Conservation (phyloP, 23 red algal genomes). For the Cyanidioschyzon merolae region DNA sequence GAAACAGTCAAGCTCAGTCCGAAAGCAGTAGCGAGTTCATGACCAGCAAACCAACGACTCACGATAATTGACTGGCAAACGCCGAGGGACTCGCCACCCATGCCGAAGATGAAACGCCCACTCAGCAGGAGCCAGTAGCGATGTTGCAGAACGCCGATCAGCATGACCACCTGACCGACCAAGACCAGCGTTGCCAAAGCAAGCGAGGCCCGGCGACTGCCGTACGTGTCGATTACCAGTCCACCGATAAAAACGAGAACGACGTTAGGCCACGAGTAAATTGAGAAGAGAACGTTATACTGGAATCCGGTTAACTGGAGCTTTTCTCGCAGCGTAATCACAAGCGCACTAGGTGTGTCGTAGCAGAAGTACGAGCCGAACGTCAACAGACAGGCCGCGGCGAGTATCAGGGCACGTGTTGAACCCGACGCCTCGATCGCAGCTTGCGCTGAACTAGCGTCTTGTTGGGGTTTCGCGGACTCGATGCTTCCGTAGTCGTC, state of each 20-base stretch:
- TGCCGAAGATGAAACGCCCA: slow-evolving; percentile 30
- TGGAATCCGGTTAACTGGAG: slow-evolving; percentile 14
- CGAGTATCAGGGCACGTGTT: not conserved
- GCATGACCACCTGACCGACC: slow-evolving; percentile 26
- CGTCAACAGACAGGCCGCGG: slow-evolving; percentile 20
- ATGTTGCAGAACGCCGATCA: not conserved
- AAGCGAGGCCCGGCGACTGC: slow-evolving; percentile 4
- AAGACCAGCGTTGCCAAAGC: slow-evolving; percentile 14
- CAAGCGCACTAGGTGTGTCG: slow-evolving; percentile 29
- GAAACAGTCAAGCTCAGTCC: slow-evolving; percentile 30
- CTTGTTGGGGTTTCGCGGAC: not conserved
- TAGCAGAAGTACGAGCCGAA: slow-evolving; percentile 39
- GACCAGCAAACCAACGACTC: slow-evolving; percentile 24
- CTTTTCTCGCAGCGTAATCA: not conserved
- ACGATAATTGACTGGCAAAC: slow-evolving; percentile 29
- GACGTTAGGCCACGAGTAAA: slow-evolving; percentile 34
- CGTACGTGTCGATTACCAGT: slow-evolving; percentile 23
- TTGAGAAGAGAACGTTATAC: slow-evolving; percentile 24
- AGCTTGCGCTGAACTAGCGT: not conserved
- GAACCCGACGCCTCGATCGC: not conserved
- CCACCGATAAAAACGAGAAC: slow-evolving; percentile 32
- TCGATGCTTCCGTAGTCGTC: not conserved
- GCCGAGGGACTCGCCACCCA: slow-evolving; percentile 21
- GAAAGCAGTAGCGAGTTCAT: slow-evolving; percentile 27
- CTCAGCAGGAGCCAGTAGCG: slow-evolving; percentile 20